Evolutionary conservation across 139 green algal species (phyloP).

Genomic region (Chlamydomonas incerta): DNA sequence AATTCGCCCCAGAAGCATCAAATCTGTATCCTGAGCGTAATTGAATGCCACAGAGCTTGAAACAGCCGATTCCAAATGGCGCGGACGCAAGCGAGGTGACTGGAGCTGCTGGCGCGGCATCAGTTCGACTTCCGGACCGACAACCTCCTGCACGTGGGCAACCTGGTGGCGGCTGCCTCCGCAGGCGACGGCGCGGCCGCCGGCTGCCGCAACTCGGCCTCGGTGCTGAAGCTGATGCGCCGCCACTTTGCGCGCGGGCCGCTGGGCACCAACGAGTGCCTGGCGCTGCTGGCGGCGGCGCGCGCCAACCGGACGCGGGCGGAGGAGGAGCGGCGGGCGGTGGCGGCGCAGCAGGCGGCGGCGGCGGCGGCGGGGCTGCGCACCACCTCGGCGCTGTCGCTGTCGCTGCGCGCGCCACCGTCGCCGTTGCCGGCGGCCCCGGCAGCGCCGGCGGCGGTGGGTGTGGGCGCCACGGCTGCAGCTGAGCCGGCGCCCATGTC

Average conservation of each 20-base stretch:
- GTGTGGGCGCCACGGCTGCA: no score
- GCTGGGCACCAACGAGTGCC: conserved; percentile 25
- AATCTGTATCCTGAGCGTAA: no score
- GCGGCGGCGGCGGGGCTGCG: not conserved
- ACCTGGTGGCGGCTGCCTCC: conserved; percentile 5
- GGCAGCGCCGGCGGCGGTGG: no score
- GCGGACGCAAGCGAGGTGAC: no score
- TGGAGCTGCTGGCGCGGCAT: conserved; percentile 19
- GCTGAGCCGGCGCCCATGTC: no score
- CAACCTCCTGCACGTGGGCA: conserved; percentile 16
- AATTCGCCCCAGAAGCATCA: no score
- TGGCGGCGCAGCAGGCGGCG: conserved; percentile 4
- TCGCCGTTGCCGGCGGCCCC: no score
- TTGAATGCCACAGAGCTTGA: no score
- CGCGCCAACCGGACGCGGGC: not conserved
- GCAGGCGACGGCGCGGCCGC: not conserved
- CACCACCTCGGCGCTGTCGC: not conserved
- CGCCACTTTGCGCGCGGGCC: conserved; percentile 18
- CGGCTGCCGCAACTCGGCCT: not conserved
- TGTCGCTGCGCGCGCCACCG: not conserved
- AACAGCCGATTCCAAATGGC: no score
- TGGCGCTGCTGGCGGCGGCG: conserved; percentile 19
- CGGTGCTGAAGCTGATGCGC: conserved; percentile 21
- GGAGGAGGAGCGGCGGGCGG: not conserved
- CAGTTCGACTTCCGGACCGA: conserved; percentile 35